These are phyloP conservation scores for Trypanosoma conorhini DNA, from an alignment of 208 protist genomes.

Conservation along the genomic window DNA sequence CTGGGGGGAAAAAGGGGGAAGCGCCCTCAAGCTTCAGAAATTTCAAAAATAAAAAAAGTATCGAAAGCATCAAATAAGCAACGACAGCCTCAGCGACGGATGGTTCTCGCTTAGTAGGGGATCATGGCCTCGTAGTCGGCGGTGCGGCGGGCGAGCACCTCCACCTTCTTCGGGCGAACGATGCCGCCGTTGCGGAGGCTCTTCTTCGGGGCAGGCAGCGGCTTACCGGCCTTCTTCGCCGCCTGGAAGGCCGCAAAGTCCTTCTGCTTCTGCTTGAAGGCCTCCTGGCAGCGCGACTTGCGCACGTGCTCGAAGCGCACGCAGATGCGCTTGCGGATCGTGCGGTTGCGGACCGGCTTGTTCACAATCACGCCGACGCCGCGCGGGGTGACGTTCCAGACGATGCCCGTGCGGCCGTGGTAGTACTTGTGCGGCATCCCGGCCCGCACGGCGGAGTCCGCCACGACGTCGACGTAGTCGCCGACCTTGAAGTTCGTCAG, in stretches of 20 bases:
- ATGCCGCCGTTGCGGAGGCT: slow-evolving; percentile 76
- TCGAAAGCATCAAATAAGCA: not conserved
- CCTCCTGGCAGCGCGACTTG: slow-evolving; percentile 92
- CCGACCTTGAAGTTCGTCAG: slow-evolving; percentile 97
- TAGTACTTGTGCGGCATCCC: slow-evolving; percentile 99
- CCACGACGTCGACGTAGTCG: slow-evolving; percentile 99
- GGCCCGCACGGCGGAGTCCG: slow-evolving; percentile 98
- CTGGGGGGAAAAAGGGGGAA: not conserved
- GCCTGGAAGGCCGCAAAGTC: slow-evolving; percentile 68
- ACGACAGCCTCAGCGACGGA: not conserved
- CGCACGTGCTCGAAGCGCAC: slow-evolving; percentile 99
- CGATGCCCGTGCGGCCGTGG: slow-evolving; percentile 99
- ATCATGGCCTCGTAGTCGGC: slow-evolving; percentile 90
- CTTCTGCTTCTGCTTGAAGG: slow-evolving; percentile 87
- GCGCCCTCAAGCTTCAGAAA: not conserved
- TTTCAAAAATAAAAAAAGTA: slow-evolving; percentile 9
- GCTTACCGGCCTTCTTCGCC: slow-evolving; percentile 84
- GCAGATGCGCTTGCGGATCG: slow-evolving; percentile 99
- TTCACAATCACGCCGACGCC: slow-evolving; percentile 99
- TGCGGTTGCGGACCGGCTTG: slow-evolving; percentile 98
- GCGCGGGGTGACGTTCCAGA: slow-evolving; percentile 99
- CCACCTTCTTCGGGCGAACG: slow-evolving; percentile 70
- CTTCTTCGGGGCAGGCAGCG: slow-evolving; percentile 64
- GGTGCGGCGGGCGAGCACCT: slow-evolving; percentile 74
- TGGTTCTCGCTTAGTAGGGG: slow-evolving; percentile 34